phyloP scores from a whole-genome alignment of 2,329 filamentous ascomycete genomes.

The Pseudocercospora fuligena region DNA sequence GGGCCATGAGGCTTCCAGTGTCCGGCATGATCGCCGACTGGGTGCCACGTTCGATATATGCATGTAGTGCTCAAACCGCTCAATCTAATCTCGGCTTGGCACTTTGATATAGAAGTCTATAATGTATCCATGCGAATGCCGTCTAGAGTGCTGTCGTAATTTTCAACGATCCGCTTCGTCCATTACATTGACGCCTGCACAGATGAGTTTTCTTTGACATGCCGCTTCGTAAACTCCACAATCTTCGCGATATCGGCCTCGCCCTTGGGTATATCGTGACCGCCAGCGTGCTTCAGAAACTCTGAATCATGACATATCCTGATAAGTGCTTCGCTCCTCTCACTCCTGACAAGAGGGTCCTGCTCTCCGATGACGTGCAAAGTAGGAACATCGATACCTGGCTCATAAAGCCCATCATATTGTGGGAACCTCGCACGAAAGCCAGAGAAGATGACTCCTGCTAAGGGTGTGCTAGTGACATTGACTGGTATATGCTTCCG shows the following conservation, averaged over 20 bases:
- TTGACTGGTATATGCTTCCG: slow-evolving; percentile 15
- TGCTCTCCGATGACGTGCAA: slow-evolving; percentile 30
- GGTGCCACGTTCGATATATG: not conserved
- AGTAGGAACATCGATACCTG: slow-evolving; percentile 26
- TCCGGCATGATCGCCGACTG: not conserved
- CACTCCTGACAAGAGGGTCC: slow-evolving; percentile 27
- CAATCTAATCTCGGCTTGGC: too few species aligned
- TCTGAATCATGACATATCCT: slow-evolving; percentile 22
- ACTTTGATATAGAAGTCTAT: too few species aligned
- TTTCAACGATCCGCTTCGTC: too few species aligned
- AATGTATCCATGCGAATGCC: too few species aligned
- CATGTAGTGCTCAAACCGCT: too few species aligned
- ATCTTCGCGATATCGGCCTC: slow-evolving; percentile 24
- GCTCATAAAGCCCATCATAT: slow-evolving; percentile 30
- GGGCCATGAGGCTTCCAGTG: not conserved
- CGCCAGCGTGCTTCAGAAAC: slow-evolving; percentile 24
- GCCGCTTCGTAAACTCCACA: slow-evolving; percentile 23
- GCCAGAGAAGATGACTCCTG: slow-evolving; percentile 29
- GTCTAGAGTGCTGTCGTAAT: too few species aligned
- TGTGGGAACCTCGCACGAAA: slow-evolving; percentile 28
- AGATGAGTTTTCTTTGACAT: slow-evolving; percentile 8
- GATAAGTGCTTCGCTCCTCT: slow-evolving; percentile 29
- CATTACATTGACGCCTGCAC: slow-evolving; percentile 19
- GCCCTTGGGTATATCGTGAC: slow-evolving; percentile 31
- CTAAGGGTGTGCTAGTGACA: slow-evolving; percentile 12